phyloP scores from a whole-genome alignment of 2,329 filamentous ascomycete species.

The Verticillium nubilum region DNA sequence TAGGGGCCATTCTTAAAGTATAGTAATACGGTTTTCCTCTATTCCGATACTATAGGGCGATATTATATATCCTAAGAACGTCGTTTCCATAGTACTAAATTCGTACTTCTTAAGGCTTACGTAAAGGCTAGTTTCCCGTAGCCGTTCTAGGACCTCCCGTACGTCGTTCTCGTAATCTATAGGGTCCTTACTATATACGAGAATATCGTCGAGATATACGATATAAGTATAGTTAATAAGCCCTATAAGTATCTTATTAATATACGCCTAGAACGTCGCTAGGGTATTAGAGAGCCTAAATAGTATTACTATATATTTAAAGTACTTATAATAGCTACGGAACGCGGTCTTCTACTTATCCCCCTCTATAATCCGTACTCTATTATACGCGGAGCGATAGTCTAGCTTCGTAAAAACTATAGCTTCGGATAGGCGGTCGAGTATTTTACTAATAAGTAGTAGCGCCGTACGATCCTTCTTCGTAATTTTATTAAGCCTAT shows the following conservation, averaged over 20 bases:
- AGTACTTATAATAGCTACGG: constrained; percentile 22
- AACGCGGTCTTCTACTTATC: constrained; percentile 29
- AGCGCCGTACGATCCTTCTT: background rate
- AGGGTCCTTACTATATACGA: background rate
- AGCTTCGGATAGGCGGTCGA: background rate
- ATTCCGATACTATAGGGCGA: background rate
- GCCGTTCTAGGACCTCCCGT: background rate
- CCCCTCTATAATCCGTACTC: constrained; percentile 22
- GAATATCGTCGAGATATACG: constrained; percentile 1
- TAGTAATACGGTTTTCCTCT: constrained; percentile 1
- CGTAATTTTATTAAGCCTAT: background rate
- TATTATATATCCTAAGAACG: constrained; percentile 7
- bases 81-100: background rate
- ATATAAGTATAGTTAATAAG: background rate
- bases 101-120: constrained; percentile 1
- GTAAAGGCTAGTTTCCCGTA: background rate
- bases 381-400: constrained; percentile 20
- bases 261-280: constrained; percentile 13
- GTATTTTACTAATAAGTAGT: too few relatives aligned
- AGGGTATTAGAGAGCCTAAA: constrained; percentile 18
- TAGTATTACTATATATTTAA: constrained; percentile 25
- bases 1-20: background rate
- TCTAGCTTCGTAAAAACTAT: constrained; percentile 4
- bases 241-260: background rate
- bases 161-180: background rate